Evolutionary conservation across 352 stramenopile species (phyloP).

Genomic region (Lagenidium giganteum): DNA sequence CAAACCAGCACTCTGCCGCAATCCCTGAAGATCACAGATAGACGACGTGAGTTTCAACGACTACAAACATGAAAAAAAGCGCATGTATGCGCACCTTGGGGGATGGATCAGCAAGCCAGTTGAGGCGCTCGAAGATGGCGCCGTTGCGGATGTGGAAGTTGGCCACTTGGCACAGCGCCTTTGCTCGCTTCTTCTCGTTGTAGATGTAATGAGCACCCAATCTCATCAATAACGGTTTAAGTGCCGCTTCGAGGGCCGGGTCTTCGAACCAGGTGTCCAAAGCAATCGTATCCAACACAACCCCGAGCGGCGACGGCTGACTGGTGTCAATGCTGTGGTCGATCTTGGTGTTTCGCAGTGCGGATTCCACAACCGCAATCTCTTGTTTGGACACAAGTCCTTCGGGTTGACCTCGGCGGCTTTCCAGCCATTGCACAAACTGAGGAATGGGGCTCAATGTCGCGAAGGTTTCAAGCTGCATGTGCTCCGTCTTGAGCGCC

Average conservation of each 20-base stretch:
- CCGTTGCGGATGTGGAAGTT: conserved; percentile 87
- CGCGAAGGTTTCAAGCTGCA: conserved; percentile 84
- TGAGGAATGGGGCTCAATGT: conserved; percentile 93
- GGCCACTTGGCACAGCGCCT: conserved; percentile 73
- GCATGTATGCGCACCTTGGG: conserved; percentile 78
- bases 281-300: conserved; percentile 32
- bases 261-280: conserved; percentile 52
- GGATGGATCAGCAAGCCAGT: conserved; percentile 74
- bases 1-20: conserved; percentile 69
- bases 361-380: conserved; percentile 21
- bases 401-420: too few species aligned
- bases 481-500: conserved; percentile 57
- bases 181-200: conserved; percentile 76
- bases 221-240: conserved; percentile 63
- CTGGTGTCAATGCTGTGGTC: conserved; percentile 7
- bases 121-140: conserved; percentile 81
- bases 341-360: conserved; percentile 16
- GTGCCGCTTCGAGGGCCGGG: conserved; percentile 19
- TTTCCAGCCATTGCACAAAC: conserved; percentile 91
- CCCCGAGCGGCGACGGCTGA: too few species aligned
- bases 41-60: background rate
- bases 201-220: conserved; percentile 73
- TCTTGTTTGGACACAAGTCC: too few species aligned
- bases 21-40: conserved; percentile 28
- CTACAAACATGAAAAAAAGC: background rate